Evolutionary conservation across 331 rosid species (phyloP), one percentile per base, ranked within the genome.

Genomic region (Malus hybrid): DNA sequence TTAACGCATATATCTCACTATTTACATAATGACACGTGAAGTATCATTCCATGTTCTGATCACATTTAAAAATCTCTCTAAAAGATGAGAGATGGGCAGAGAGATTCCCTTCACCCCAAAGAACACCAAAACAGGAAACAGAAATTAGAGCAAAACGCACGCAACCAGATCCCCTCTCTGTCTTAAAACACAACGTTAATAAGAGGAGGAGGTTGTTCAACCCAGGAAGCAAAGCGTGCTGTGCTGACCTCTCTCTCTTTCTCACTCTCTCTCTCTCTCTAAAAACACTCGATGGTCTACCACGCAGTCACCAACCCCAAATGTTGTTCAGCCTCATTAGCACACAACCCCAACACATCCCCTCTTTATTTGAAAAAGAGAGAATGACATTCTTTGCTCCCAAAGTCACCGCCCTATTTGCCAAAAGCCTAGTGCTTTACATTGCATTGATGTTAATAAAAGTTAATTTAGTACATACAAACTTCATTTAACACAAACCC

Each of bases 201-300:
- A 50, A 15, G 19, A 48, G 55, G 56, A 48, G 71, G 79, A 67
- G 92, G 88, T 91, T 86, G 90, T 79, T 82, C 86, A 81, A 77
- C 86, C 73, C 78, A 80, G 84, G 82, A 93, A 91, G 95, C 88
- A 87, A 88, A 85, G 92, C 88, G 83, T 74, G 85, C 85, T 73
- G 44, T 64, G 88, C 89, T 85, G 86, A 86, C 86, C 88, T 76
- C 81, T 42, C 71, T 36, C 29, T 28, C 3, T 28, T 3, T 2
- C 29, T 28, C 29, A 2, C 29, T 24, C 24, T 24, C 24, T 24
- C 24, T 24, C 44, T 39, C 44, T 39, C 44, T 39, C 44, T 36
- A 2, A 36, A 36, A 36, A 36, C 44, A 36, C 44, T 36, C 44
- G 44, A 36, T 36, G 44, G 42, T 36, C 44, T 39, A 9, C 44